Base-by-base conservation (phyloP, 768 basidiomycete genomes). In the Boletus rex-veris region DNA sequence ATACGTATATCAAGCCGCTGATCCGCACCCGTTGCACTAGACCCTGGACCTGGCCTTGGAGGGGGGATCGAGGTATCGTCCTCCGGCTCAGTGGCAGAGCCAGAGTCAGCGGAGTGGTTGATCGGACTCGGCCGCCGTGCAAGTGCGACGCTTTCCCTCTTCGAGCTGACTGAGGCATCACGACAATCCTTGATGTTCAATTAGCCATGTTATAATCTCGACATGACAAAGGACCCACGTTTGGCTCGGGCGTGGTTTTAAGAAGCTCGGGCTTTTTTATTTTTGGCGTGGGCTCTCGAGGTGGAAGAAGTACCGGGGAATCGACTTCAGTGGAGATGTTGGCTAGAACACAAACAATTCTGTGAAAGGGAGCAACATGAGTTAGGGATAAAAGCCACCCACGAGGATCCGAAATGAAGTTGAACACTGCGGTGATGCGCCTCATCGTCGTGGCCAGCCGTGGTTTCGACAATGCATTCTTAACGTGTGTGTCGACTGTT, bases 391-490 rank as follows among this genome's bases (percentile, higher is more conserved):
- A 45, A 50, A 28, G 41, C 42, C 36, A 76, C 88, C 68, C 62
- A 90, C 89, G 86, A 61, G 81, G 78, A 45, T 85, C 80, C 55
- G 81, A 69, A 50, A 76, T 67, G 70, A 84, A 86, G 68, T 88
- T 86, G 64, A 87, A 81, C 62, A 85, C 73, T 21, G 89, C 85
- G 9, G 87, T 82, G 73, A 88, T 80, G 48, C 89, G 84, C 55
- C 80, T 79, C 40, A 91, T 73, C 15, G 81, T 77, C 33, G 85
- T 87, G 33, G 86, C 80, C 33, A 84, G 65, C 51, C 85, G 82
- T 35, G 88, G 86, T 63, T 80, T 85, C 28, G 84, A 81, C 58
- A 91, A 68, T 5, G 81, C 81, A 72, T 87, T 84, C 69, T 80
- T 85, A 58, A 90, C 74, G 69, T 90, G 86, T 35, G 80, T 88